Percentiles rank a stretch among this genome's conserved stretches.
phyloP scores from a whole-genome alignment of 176 grass and related monocot genomes.

The Paspalum notatum region DNA sequence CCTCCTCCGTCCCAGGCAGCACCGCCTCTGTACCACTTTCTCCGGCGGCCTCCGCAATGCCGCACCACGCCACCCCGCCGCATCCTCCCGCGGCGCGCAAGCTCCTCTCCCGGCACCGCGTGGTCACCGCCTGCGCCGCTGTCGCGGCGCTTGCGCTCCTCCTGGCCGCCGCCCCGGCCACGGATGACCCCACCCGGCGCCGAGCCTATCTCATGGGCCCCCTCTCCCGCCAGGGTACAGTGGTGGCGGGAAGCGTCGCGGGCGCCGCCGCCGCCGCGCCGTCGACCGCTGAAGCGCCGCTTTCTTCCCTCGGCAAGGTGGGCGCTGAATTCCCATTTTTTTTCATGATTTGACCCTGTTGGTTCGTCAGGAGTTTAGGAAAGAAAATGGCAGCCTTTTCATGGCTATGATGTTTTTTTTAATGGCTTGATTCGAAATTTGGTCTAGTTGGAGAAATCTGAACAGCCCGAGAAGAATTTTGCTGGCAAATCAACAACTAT shows the following conservation, averaged over 20 bases:
- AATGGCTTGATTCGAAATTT: neutral
- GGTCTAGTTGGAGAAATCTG: neutral
- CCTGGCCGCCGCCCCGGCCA: conserved; percentile 15
- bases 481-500: neutral
- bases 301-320: conserved; percentile 38
- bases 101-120: conserved; percentile 41
- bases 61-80: neutral
- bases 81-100: conserved; percentile 8
- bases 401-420: neutral
- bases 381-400: neutral
- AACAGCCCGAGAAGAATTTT: neutral
- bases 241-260: neutral
- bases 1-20: neutral
- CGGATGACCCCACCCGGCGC: conserved; percentile 33
- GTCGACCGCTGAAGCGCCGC: conserved; percentile 17
- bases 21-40: neutral
- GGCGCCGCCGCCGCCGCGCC: neutral
- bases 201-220: neutral
- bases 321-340: neutral
- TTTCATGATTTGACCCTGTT: neutral
- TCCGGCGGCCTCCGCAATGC: conserved; percentile 39
- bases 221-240: neutral
- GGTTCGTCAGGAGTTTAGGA: neutral
- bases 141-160: conserved; percentile 41
- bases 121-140: conserved; percentile 34